phyloP scores from a whole-genome alignment of 345 rosid genomes.

The Arabis alpina region DNA sequence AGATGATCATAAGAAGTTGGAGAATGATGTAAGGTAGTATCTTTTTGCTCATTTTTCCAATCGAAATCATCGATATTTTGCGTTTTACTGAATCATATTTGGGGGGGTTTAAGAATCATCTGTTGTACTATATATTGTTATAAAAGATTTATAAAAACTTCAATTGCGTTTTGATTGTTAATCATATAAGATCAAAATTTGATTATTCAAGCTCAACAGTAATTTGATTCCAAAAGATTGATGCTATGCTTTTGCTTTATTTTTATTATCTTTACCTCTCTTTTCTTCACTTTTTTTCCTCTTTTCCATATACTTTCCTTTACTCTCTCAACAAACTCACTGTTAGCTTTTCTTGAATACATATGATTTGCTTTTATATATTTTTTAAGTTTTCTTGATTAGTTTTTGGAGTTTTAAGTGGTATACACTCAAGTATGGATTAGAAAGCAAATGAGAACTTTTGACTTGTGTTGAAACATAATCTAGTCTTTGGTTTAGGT shows the following conservation, averaged over 20 bases:
- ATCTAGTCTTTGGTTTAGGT: slow-evolving; percentile 42
- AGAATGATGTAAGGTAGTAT: slow-evolving; percentile 42
- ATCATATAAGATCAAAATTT: slow-evolving; percentile 29
- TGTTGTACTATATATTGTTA: slow-evolving; percentile 43
- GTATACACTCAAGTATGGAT: slow-evolving; percentile 21
- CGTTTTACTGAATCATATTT: slow-evolving; percentile 28
- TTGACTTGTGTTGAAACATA: slow-evolving; percentile 35
- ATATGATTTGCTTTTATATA: not conserved
- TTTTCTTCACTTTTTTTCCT: slow-evolving; percentile 36
- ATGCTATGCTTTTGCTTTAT: slow-evolving; percentile 37
- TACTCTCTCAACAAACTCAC: slow-evolving; percentile 29
- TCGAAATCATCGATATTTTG: slow-evolving; percentile 13
- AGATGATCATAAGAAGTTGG: slow-evolving; percentile 50
- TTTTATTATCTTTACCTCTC: slow-evolving; percentile 30
- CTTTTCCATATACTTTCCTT: slow-evolving; percentile 41
- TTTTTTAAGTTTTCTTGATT: not conserved
- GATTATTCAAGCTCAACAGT: slow-evolving; percentile 16
- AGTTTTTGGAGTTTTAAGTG: slow-evolving; percentile 17
- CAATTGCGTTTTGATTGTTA: slow-evolving; percentile 17
- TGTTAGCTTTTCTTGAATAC: slow-evolving; percentile 11
- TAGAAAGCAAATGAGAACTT: slow-evolving; percentile 22
- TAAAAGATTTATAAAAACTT: slow-evolving; percentile 30
- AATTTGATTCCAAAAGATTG: slow-evolving; percentile 37
- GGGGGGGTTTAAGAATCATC: slow-evolving; percentile 23
- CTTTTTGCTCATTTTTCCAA: slow-evolving; percentile 16